Evolutionary conservation across 106 monocot genomes (phyloP).

Genomic region (Hemerocallis citrina): DNA sequence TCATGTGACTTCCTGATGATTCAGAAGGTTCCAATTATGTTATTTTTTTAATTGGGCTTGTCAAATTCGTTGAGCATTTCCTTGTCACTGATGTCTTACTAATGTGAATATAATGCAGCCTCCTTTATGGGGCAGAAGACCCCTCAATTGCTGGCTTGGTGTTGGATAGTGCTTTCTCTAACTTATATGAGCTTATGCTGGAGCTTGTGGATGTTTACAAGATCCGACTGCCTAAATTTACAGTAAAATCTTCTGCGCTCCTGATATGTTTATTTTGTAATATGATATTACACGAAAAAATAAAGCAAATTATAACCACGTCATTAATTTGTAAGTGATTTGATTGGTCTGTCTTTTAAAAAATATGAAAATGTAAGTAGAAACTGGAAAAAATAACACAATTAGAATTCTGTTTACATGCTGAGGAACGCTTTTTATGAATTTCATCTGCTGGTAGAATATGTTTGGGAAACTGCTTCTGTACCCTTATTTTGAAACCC

Average conservation of each 20-base stretch:
- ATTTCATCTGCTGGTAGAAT: not conserved
- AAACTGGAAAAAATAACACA: too few relatives aligned
- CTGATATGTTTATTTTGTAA: not conserved
- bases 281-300: not conserved
- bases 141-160: constrained; percentile 99
- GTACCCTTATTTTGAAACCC: too few relatives aligned
- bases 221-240: constrained; percentile 96
- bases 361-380: too few relatives aligned
- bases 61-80: too few relatives aligned
- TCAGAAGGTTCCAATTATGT: too few relatives aligned
- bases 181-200: constrained; percentile 90
- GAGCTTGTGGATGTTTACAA: constrained; percentile 97
- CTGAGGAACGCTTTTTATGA: not conserved
- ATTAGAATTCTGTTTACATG: not conserved
- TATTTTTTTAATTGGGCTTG: too few relatives aligned
- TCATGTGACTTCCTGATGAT: too few relatives aligned
- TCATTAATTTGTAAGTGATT: not conserved
- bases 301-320: not conserved
- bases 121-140: constrained; percentile 98
- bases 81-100: constrained; percentile 9
- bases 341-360: too few relatives aligned
- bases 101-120: constrained; percentile 39
- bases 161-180: constrained; percentile 94
- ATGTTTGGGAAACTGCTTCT: too few relatives aligned
- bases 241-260: constrained; percentile 27